Percentiles rank a stretch among this genome's conserved stretches.
Evolutionary conservation across 306 rosid species (phyloP).

Genomic region (Lablab purpureus): DNA sequence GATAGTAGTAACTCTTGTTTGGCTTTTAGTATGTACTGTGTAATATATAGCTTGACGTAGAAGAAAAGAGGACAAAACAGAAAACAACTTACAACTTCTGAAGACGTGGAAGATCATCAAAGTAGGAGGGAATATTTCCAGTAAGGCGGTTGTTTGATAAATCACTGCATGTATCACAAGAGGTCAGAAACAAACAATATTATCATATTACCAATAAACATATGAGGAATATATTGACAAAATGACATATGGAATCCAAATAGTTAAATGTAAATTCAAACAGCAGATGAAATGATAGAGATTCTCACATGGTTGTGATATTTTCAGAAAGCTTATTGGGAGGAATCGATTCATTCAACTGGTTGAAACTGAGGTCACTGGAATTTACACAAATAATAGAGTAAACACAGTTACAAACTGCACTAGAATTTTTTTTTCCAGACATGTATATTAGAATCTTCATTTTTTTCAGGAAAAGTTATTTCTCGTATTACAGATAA

Average conservation of each 20-base stretch:
- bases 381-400: constrained; percentile 47
- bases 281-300: constrained; percentile 41
- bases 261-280: constrained; percentile 23
- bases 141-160: constrained; percentile 79
- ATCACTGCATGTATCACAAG: constrained; percentile 56
- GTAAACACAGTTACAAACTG: constrained; percentile 33
- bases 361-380: constrained; percentile 90
- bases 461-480: constrained; percentile 3
- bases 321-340: constrained; percentile 57
- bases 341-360: constrained; percentile 79
- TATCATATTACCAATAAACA: constrained; percentile 29
- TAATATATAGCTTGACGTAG: constrained; percentile 5
- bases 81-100: constrained; percentile 74
- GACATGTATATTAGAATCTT: constrained; percentile 18
- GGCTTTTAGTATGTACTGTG: not conserved
- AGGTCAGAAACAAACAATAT: constrained; percentile 11
- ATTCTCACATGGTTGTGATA: constrained; percentile 87
- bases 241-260: constrained; percentile 32
- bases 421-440: constrained; percentile 16
- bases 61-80: constrained; percentile 11
- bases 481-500: constrained; percentile 39
- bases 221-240: not conserved
- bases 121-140: constrained; percentile 72
- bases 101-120: constrained; percentile 67
- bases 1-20: constrained; percentile 9